Base-by-base conservation (phyloP, 148 eudicot genomes). In the Fagopyrum esculentum region DNA sequence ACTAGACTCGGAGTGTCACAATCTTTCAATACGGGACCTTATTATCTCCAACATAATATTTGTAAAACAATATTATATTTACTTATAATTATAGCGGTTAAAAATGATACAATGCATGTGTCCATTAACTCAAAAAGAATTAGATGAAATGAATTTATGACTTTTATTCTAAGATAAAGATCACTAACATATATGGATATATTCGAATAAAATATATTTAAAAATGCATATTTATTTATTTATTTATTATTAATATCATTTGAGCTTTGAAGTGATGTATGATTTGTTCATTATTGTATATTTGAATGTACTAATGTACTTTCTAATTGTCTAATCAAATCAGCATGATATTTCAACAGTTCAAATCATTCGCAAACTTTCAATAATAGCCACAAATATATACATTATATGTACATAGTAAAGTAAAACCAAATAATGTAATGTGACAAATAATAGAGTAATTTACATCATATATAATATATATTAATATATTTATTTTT, bases 231-330 rank as follows among this genome's bases (percentile, higher is more conserved):
- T 57, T 2, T 17, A 19, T n/a, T n/a, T 55, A 55, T n/a, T n/a
- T 55, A 55, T 2, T 61, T 43, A 29, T 4, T 1, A 4, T 13
- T 35, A 40, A 3, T 11, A 43, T 66, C 71, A 66, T 40, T 35
- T 12, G 13, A 40, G 47, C 11, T 43, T 15, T 11, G 71, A 35
- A 29, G 29, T 63, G 69, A 63, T 10, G 47, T 40, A 66, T 66
- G 71, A 66, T 66, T 29, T 29, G 40, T 35, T 3, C 45, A 10
- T 45, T 12, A 17, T 66, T 43, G 17, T 35, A 15, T 13, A 66
- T n/a, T 66, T 35, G 8, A 66, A 43, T 66, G 47, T 66, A 40
- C 46, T 66, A 43, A 11, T 66, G 71, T 66, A 66, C 71, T 66
- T 66, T 40, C 71, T 11, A 7, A 9, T 15, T 12, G 47, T 29